Evolutionary conservation across 495 filamentous ascomycete species (phyloP).

Genomic region (Neurospora africana): DNA sequence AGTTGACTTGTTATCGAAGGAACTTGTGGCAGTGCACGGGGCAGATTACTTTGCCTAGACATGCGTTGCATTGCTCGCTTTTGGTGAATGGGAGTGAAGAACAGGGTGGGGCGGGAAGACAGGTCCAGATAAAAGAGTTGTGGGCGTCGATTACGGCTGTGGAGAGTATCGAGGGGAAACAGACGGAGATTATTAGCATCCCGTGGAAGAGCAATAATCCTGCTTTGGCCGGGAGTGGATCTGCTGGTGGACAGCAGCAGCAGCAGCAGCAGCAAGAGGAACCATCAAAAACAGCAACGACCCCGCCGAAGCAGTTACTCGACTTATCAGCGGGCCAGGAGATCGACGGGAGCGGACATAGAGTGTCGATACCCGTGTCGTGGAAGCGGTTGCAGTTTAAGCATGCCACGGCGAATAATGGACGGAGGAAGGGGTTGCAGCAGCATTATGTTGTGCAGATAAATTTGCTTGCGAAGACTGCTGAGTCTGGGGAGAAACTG

Average conservation of each 20-base stretch:
- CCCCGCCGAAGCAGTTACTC: constrained; percentile 51
- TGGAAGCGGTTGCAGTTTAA: constrained; percentile 93
- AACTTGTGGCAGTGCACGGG: constrained; percentile 88
- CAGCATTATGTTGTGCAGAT: constrained; percentile 62
- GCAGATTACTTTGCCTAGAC: constrained; percentile 63
- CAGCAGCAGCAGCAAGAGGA: constrained; percentile 16
- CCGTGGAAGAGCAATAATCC: constrained; percentile 78
- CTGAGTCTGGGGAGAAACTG: constrained; percentile 37
- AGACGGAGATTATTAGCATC: constrained; percentile 84
- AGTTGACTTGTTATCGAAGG: constrained; percentile 84
- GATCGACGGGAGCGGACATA: constrained; percentile 49
- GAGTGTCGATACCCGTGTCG: constrained; percentile 66
- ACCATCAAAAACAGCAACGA: constrained; percentile 36
- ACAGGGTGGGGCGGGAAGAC: constrained; percentile 45
- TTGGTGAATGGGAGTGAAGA: constrained; percentile 44
- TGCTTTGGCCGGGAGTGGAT: constrained; percentile 18
- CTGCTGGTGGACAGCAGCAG: too few relatives aligned
- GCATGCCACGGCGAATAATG: constrained; percentile 81
- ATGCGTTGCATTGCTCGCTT: constrained; percentile 37
- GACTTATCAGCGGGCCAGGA: constrained; percentile 62
- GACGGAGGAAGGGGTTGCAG: constrained; percentile 58
- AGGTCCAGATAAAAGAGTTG: constrained; percentile 61
- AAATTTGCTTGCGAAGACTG: constrained; percentile 48
- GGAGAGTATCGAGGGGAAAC: constrained; percentile 82
- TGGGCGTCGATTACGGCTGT: constrained; percentile 73